A percentile compares a stretch with the other conserved stretches of the same genome.
Evolutionary conservation across 2,329 filamentous ascomycete genomes (phyloP).

Genomic region (Nemania bipapillata): DNA sequence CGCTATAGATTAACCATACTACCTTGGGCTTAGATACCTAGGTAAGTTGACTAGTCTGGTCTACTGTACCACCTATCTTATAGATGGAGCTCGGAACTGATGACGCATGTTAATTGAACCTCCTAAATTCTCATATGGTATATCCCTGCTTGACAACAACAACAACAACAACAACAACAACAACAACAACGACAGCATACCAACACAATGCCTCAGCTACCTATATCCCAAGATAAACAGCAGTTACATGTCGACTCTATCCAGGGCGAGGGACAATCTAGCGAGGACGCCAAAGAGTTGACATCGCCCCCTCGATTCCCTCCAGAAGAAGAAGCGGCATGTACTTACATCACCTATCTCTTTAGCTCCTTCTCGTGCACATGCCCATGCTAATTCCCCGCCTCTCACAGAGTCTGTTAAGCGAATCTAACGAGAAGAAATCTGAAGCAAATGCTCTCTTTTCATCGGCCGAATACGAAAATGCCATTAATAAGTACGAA

Average conservation of each 20-base stretch:
- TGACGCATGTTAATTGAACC: too few relatives aligned
- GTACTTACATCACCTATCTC: constrained; percentile 42
- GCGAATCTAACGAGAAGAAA: constrained; percentile 79
- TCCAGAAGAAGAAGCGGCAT: constrained; percentile 67
- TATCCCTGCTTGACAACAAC: constrained; percentile 3
- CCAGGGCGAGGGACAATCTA: constrained; percentile 10
- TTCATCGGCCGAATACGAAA: constrained; percentile 73
- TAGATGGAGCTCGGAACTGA: too few relatives aligned
- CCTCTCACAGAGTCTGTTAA: constrained; percentile 67
- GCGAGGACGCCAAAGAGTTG: constrained; percentile 47
- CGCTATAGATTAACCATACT: not conserved
- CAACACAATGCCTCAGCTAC: constrained; percentile 34
- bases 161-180: not conserved
- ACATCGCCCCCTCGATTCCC: constrained; percentile 57
- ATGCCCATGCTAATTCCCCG: constrained; percentile 15
- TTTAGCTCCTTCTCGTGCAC: constrained; percentile 5
- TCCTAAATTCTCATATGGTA: not conserved
- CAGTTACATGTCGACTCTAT: not conserved
- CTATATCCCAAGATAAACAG: constrained; percentile 32
- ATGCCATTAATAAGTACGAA: constrained; percentile 84
- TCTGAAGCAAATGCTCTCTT: constrained; percentile 83
- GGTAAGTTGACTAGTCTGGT: too few relatives aligned
- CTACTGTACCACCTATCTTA: too few relatives aligned
- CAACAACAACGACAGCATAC: not conserved
- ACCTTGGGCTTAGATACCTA: not conserved